Base-by-base conservation (phyloP, 306 rosid species). In the Styphnolobium japonicum region DNA sequence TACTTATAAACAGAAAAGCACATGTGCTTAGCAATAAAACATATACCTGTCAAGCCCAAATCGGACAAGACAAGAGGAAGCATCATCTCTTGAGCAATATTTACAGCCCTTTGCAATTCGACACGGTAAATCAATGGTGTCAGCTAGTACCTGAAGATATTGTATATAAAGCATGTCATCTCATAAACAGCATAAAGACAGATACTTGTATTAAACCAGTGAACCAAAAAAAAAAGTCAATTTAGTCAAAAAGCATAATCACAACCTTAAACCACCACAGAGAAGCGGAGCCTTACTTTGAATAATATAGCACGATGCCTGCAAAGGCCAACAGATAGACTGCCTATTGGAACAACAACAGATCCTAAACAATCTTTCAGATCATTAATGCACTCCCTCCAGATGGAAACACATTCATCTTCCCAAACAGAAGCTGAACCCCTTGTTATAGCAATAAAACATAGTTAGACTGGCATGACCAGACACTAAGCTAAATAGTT, bases 21-120 rank as follows among this genome's bases (percentile, higher is more conserved):
- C 23, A 61, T 43, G 37, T 21, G 27, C 67, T 27, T 75, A 33
- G 27, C 46, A 27, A 56, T 12, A 5, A 70, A 82, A 67, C 76
- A 82, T 77, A 62, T 65, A 82, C 97, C 88, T 92, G 64, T 84
- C 91, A 74, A 81, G 56, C 80, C 86, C 92, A 82, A 90, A 88
- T 40, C 86, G 93, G 42, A 92, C 97, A 74, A 92, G 92, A 84
- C 97, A 92, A 66, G 97, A 90, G 79, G 94, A 90, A 65, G 94
- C 90, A 87, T 92, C 92, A 66, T 87, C 87, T 84, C 90, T 82
- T 27, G 79, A 82, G 84, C 97, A 92, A 81, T 87, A 88, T 83
- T 88, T 88, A 83, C 97, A 92, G 48, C 97, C 97, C 87, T 85
- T 92, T 70, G 94, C 97, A 80, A 92, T 88, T 77, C 97, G 94